Evolutionary conservation across 345 rosid genomes (phyloP), one percentile per base, ranked within the genome.

Genomic region (Eucalyptus brandiana): DNA sequence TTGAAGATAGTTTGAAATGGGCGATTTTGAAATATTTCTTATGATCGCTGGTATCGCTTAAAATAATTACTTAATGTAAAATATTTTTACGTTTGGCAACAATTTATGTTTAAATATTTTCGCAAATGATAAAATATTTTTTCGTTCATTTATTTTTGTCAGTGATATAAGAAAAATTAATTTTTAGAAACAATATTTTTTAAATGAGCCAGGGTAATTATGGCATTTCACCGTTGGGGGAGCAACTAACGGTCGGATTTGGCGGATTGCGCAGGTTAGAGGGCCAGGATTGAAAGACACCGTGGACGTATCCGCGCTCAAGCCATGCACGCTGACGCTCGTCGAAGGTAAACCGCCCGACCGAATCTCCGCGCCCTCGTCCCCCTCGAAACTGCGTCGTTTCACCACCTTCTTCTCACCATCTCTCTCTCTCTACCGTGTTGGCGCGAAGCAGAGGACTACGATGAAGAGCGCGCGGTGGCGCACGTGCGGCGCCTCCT

Each of bases 401-500:
- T 26, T 9, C 69, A 6, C 85, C 85, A 21, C 47, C 47, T 69
- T 48, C 45, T 87, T 6, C 69, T 80, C 48, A 81, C 24, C 69
- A 51, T 88, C 53, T 44, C 72, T 88, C 10, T 60, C 21, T 48
- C 54, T 23, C 81, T 50, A 53, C 72, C 89, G 45, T 67, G 76
- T 32, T 86, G 83, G n/a, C n/a, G 80, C 62, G 88, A n/a, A 48
- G 51, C 97, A 97, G 99, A 96, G 95, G 96, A 93, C 87, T 96
- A 96, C 94, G 92, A 96, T 91, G 99, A 97, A 72, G 98, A 92
- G 92, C 94, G 91, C 6, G 96, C 97, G 23, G 94, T 91, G 96
- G 98, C 94, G 93, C 99, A 98, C 93, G 95, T 98, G 87, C 91
- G 99, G 90, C 98, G 99, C 85, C 87, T 97, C 72, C 96, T 97